phyloP scores from a whole-genome alignment of 2,329 filamentous ascomycete genomes.

The Atkinsonella texensis region DNA sequence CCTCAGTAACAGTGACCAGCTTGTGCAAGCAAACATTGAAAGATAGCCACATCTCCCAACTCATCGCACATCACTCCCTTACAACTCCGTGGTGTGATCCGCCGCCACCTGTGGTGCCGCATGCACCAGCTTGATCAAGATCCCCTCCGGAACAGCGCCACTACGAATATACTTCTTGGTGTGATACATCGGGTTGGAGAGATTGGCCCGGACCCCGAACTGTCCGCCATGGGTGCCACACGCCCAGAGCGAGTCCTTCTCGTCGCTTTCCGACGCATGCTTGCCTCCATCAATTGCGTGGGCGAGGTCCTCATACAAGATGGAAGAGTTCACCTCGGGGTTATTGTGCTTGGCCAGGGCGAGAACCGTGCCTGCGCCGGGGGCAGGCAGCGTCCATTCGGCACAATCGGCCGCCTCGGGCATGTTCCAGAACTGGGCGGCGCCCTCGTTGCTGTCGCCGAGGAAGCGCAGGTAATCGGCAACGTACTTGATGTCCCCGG shows the following conservation, averaged over 20 bases:
- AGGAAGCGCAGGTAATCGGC: conserved; percentile 3
- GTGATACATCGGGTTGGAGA: conserved; percentile 5
- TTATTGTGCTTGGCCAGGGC: conserved; percentile 9
- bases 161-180: background rate
- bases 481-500: background rate
- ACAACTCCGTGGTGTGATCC: background rate
- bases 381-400: conserved; percentile 9
- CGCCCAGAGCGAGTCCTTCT: conserved; percentile 13
- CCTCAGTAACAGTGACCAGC: too few relatives aligned
- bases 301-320: conserved; percentile 14
- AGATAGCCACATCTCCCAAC: too few relatives aligned
- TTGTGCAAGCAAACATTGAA: too few relatives aligned
- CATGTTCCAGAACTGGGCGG: conserved; percentile 8
- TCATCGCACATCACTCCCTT: background rate
- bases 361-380: background rate
- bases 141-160: conserved; percentile 1
- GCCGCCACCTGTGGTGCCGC: background rate
- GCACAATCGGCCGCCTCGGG: conserved; percentile 9
- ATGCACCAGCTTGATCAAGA: conserved; percentile 9
- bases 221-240: conserved; percentile 15
- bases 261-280: conserved; percentile 1
- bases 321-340: conserved; percentile 7
- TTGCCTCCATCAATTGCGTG: conserved; percentile 13
- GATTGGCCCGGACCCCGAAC: conserved; percentile 7
- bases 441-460: background rate